phyloP scores from a whole-genome alignment of 2,329 filamentous ascomycete species.

The Fusarium sp. region DNA sequence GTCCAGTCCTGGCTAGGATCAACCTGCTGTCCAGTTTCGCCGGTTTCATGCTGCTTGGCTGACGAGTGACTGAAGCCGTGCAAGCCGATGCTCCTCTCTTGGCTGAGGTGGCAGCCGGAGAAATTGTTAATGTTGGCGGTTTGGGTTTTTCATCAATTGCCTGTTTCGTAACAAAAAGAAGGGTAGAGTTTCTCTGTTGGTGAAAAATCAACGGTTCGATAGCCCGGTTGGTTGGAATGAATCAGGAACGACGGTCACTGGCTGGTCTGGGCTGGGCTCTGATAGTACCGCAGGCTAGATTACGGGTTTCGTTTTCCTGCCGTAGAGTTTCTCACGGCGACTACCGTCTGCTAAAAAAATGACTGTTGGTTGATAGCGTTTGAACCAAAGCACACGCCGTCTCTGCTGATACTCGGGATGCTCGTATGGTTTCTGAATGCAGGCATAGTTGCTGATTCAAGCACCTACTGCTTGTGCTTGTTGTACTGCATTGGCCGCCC shows the following conservation, averaged over 20 bases:
- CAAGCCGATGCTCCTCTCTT: constrained; percentile 19
- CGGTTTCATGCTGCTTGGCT: constrained; percentile 32
- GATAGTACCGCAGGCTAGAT: neutral
- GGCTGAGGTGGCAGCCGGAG: constrained; percentile 1
- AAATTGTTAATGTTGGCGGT: neutral
- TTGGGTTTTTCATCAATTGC: constrained; percentile 14
- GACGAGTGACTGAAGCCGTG: constrained; percentile 30
- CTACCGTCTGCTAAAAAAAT: constrained; percentile 8
- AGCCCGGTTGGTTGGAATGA: constrained; percentile 39
- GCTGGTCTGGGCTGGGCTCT: constrained; percentile 17
- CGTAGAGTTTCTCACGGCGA: constrained; percentile 9
- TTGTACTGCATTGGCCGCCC: constrained; percentile 32
- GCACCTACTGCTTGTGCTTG: constrained; percentile 18
- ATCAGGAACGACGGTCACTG: constrained; percentile 8
- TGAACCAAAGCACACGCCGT: constrained; percentile 1
- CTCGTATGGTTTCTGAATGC: constrained; percentile 3
- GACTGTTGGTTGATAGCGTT: constrained; percentile 12
- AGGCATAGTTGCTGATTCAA: constrained; percentile 11
- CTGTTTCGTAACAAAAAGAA: constrained; percentile 15
- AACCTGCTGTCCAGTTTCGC: constrained; percentile 20
- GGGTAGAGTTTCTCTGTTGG: constrained; percentile 28
- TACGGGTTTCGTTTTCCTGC: constrained; percentile 20
- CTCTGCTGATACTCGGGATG: constrained; percentile 7
- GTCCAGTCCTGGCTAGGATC: constrained; percentile 10
- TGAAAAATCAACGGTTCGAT: constrained; percentile 25